A percentile compares a stretch with the other conserved stretches of the same genome.
Conservation (phyloP, 805 yeast species). For the Monosporozyma unispora region DNA sequence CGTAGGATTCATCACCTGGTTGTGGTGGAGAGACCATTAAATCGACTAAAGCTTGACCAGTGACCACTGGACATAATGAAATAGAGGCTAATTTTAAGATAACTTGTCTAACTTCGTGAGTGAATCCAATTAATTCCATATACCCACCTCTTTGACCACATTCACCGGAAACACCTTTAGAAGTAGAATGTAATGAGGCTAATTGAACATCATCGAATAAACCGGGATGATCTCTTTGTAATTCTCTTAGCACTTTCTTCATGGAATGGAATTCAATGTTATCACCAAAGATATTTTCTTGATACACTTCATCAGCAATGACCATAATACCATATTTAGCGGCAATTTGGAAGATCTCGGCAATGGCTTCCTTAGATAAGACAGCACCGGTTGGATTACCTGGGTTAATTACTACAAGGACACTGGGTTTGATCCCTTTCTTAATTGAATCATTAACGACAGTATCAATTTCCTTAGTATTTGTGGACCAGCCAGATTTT, state of each 20-base stretch:
- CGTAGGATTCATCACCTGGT: slow-evolving; percentile 67
- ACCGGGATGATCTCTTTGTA: slow-evolving; percentile 49
- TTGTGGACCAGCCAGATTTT: slow-evolving; percentile 72
- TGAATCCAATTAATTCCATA: slow-evolving; percentile 85
- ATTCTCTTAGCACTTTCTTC: slow-evolving; percentile 63
- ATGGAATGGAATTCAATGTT: slow-evolving; percentile 60
- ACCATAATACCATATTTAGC: slow-evolving; percentile 78
- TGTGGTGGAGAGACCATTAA: slow-evolving; percentile 89
- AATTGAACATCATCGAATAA: slow-evolving; percentile 66
- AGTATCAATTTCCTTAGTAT: slow-evolving; percentile 51
- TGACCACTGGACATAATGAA: slow-evolving; percentile 85
- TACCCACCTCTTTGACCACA: slow-evolving; percentile 99
- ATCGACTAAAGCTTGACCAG: slow-evolving; percentile 91
- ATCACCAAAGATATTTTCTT: slow-evolving; percentile 79
- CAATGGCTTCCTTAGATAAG: slow-evolving; percentile 54
- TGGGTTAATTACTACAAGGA: slow-evolving; percentile 90
- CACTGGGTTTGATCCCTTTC: slow-evolving; percentile 56
- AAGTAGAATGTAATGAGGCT: slow-evolving; percentile 93
- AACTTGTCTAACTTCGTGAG: slow-evolving; percentile 55
- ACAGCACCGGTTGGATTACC: slow-evolving; percentile 98
- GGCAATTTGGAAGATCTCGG: slow-evolving; percentile 65
- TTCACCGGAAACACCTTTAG: slow-evolving; percentile 96
- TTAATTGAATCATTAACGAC: slow-evolving; percentile 41
- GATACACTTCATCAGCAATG: slow-evolving; percentile 97
- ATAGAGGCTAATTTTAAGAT: slow-evolving; percentile 83